Percentiles rank a stretch among this genome's conserved stretches.
These are phyloP conservation scores for Cucurbita moschata DNA, from an alignment of 306 rosid genomes.

Conservation along the genomic window DNA sequence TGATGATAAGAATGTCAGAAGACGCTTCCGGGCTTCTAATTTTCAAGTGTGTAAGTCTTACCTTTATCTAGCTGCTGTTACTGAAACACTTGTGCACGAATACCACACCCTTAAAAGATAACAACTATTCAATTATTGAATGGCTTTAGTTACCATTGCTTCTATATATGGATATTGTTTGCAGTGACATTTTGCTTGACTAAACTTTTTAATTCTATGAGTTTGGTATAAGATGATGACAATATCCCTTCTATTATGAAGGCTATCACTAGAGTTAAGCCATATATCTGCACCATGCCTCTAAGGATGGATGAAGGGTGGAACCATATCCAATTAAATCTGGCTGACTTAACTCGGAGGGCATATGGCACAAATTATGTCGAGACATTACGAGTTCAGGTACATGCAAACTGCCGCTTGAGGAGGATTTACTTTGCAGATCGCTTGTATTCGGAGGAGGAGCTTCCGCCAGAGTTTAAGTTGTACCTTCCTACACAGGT, in stretches of 20 bases:
- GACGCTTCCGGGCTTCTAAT: conserved; percentile 91
- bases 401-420: conserved; percentile 86
- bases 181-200: not conserved
- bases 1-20: conserved; percentile 87
- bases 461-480: conserved; percentile 86
- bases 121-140: not conserved
- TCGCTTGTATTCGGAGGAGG: conserved; percentile 88
- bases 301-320: conserved; percentile 84
- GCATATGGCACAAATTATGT: conserved; percentile 97
- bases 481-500: conserved; percentile 90
- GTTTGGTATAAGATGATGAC: not conserved
- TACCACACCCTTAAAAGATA: not conserved
- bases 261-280: conserved; percentile 80
- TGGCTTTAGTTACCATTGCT: not conserved
- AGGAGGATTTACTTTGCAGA: conserved; percentile 92
- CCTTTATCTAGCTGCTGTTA: conserved; percentile 31
- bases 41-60: conserved; percentile 97
- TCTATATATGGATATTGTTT: not conserved
- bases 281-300: conserved; percentile 90
- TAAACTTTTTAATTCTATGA: not conserved
- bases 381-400: conserved; percentile 92
- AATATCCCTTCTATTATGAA: conserved; percentile 12
- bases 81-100: not conserved
- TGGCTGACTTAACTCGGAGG: conserved; percentile 72
- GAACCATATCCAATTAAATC: conserved; percentile 88